Percentiles rank a stretch among this genome's conserved stretches.
Conservation (phyloP, 805 yeast species). For the Saturnispora sekii region DNA sequence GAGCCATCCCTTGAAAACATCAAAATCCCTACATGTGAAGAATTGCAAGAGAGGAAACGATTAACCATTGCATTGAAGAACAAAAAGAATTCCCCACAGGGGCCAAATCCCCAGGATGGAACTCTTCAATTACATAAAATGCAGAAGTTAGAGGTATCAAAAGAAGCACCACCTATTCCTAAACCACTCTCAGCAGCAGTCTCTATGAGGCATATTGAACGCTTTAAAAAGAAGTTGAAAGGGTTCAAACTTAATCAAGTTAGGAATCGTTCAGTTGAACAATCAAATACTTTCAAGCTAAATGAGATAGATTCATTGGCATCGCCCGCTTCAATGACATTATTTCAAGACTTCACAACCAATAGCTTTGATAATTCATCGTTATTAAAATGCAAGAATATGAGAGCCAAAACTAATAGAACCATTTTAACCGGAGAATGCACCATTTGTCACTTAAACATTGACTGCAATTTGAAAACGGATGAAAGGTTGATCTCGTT, state of each 20-base stretch:
- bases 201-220: constrained; percentile 16
- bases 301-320: too few species aligned
- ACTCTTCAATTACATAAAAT: neutral
- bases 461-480: constrained; percentile 34
- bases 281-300: neutral
- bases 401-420: neutral
- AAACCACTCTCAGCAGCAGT: constrained; percentile 10
- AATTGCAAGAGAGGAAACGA: constrained; percentile 2
- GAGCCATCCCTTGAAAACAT: neutral
- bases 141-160: neutral
- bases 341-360: neutral
- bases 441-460: constrained; percentile 40
- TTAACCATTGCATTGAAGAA: neutral
- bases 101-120: neutral
- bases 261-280: neutral
- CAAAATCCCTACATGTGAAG: constrained; percentile 5
- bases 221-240: constrained; percentile 18
- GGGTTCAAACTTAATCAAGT: constrained; percentile 5
- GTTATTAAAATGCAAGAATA: neutral
- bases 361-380: neutral
- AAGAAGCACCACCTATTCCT: constrained; percentile 17
- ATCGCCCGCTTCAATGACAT: too few species aligned
- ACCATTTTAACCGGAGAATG: constrained; percentile 9
- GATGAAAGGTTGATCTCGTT: constrained; percentile 35
- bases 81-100: neutral